These are phyloP conservation scores for Tolypocladium pustulatum DNA, from an alignment of 2,329 filamentous ascomycete species.

Conservation along the genomic window DNA sequence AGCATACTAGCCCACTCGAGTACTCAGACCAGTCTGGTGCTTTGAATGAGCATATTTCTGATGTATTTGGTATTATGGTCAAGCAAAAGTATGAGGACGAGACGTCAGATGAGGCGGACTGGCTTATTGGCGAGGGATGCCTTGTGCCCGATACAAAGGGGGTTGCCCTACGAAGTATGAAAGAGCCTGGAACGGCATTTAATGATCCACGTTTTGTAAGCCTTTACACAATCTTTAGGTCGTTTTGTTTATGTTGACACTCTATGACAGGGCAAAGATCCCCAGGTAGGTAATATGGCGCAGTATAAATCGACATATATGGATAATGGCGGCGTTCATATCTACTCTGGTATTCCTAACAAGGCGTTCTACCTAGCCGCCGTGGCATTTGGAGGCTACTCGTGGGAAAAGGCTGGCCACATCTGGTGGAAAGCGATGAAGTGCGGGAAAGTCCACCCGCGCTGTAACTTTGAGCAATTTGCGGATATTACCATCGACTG, in stretches of 20 bases:
- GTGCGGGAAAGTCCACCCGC: conserved; percentile 28
- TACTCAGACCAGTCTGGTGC: conserved; percentile 43
- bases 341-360: conserved; percentile 47
- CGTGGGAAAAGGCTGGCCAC: conserved; percentile 42
- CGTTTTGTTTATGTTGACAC: too few relatives aligned
- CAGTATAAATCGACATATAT: conserved; percentile 26
- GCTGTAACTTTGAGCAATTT: conserved; percentile 36
- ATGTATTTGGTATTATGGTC: conserved; percentile 46
- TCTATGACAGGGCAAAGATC: conserved; percentile 35
- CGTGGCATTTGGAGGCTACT: conserved; percentile 37
- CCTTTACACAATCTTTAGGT: neutral
- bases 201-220: conserved; percentile 37
- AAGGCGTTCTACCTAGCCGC: conserved; percentile 42
- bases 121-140: conserved; percentile 43
- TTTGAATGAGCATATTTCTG: conserved; percentile 45
- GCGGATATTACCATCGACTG: conserved; percentile 36
- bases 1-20: conserved; percentile 36
- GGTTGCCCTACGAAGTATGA: conserved; percentile 42
- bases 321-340: conserved; percentile 44
- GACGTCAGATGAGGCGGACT: conserved; percentile 35
- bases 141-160: conserved; percentile 40
- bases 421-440: conserved; percentile 42
- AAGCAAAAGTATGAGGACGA: conserved; percentile 40
- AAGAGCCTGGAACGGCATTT: conserved; percentile 41
- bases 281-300: conserved; percentile 37